Conservation (phyloP, 2,329 filamentous ascomycete species). For the Fusarium sp. region DNA sequence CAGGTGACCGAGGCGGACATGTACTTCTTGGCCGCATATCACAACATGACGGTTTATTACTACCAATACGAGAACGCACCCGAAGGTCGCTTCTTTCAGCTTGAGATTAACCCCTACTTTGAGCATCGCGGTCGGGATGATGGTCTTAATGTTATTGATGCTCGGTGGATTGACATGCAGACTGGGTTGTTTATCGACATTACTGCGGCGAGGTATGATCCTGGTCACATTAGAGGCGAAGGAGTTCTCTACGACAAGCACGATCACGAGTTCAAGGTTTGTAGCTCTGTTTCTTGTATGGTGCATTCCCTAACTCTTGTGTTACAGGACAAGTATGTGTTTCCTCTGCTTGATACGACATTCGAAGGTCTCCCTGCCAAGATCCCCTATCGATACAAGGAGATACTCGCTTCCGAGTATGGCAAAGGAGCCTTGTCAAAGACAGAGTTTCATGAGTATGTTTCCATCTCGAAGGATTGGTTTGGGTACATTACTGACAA, state of each 20-base stretch:
- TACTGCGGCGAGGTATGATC: constrained; percentile 62
- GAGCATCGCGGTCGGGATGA: constrained; percentile 53
- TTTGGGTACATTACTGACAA: constrained; percentile 19
- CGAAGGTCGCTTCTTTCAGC: constrained; percentile 57
- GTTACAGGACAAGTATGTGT: constrained; percentile 67
- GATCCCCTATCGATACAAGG: constrained; percentile 73
- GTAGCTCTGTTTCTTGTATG: background rate
- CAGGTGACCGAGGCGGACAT: constrained; percentile 77
- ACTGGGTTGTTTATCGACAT: constrained; percentile 64
- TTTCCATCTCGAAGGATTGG: background rate
- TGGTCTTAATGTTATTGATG: constrained; percentile 59
- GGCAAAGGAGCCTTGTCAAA: constrained; percentile 61
- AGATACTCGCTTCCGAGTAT: constrained; percentile 70
- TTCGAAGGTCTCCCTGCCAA: constrained; percentile 76
- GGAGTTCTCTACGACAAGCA: constrained; percentile 64
- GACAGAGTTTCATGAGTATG: constrained; percentile 66
- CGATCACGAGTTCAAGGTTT: constrained; percentile 62
- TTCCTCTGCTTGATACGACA: constrained; percentile 74
- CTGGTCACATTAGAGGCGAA: constrained; percentile 55
- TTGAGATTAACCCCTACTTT: constrained; percentile 62
- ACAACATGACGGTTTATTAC: constrained; percentile 69
- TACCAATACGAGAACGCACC: constrained; percentile 54
- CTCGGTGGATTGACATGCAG: constrained; percentile 61
- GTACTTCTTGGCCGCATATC: constrained; percentile 71
- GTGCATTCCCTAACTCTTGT: background rate